Base-by-base conservation (phyloP, 768 basidiomycete genomes). In the Suillus cothurnatus region DNA sequence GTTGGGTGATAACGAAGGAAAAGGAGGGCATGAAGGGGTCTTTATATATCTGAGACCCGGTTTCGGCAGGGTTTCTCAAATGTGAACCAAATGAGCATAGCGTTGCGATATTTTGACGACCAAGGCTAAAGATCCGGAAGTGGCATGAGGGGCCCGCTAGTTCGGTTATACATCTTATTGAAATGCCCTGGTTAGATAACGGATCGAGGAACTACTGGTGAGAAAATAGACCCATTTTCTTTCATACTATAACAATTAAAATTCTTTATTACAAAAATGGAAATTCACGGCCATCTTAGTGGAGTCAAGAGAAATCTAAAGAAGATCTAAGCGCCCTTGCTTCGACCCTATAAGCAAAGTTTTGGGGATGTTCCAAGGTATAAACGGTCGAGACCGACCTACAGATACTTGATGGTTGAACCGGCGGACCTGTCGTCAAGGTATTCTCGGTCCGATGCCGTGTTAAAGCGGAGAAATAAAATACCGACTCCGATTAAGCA, bases 91-190 rank as follows among this genome's bases (percentile, higher is more conserved):
- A 60, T 58, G 43, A 68, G 68, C 36, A 59, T 68, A 66, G 67
- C 64, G 59, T 61, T 55, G 32, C 4, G 11, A n/a, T 6, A 34
- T 32, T n/a, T 56, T 38, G 59, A 41, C 64, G 64, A 64, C 66
- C 70, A 76, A 76, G 72, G 66, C 69, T 76, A 76, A 81, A 85
- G 85, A 86, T 87, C 86, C 83, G 79, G 83, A 65, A 65, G 63
- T 69, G 74, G 77, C 69, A 76, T 66, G 26, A 5, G 9, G 5
- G 72, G 60, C 50, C 76, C 76, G 58, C 11, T 68, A 50, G 19
- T 23, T 70, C 77, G 76, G 75, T 67, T 55, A 70, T 34, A 21
- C 67, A 28, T 34, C 68, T 71, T 73, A 75, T 77, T 73, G 73
- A 77, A 73, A 71, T 76, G 66, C 68, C 75, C 72, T 74, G 71